Evolutionary conservation across 768 basidiomycete genomes (phyloP).

Genomic region (Mycena leptocephala): DNA sequence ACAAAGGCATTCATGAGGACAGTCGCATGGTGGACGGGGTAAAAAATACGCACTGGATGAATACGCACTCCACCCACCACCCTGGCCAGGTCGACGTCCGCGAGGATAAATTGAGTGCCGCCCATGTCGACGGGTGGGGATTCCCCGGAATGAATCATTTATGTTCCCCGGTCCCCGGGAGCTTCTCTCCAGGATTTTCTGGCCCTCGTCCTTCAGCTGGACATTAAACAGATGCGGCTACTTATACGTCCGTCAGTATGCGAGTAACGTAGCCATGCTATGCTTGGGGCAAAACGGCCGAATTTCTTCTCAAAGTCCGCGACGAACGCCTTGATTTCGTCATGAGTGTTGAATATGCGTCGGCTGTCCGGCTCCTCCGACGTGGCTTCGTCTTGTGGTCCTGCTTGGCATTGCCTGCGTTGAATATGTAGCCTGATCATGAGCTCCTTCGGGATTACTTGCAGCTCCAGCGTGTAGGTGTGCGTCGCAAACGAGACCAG

Average conservation of each 20-base stretch:
- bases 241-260: neutral
- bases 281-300: no score
- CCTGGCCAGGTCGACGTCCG: slow-evolving; percentile 24
- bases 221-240: slow-evolving; percentile 36
- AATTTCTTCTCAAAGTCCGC: no score
- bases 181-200: slow-evolving; percentile 11
- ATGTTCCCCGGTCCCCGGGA: slow-evolving; percentile 29
- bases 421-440: slow-evolving; percentile 30
- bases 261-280: neutral
- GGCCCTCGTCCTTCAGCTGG: slow-evolving; percentile 27
- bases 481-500: slow-evolving; percentile 30
- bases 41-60: slow-evolving; percentile 35
- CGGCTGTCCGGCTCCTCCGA: slow-evolving; percentile 35
- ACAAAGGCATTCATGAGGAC: neutral
- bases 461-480: slow-evolving; percentile 31
- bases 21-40: neutral
- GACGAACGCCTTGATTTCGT: slow-evolving; percentile 7
- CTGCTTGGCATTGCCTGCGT: slow-evolving; percentile 32
- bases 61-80: slow-evolving; percentile 38
- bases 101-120: slow-evolving; percentile 31
- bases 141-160: slow-evolving; percentile 29
- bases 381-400: slow-evolving; percentile 20
- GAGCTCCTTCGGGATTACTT: slow-evolving; percentile 27
- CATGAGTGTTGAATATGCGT: slow-evolving; percentile 35
- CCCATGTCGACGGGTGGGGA: slow-evolving; percentile 29